phyloP scores from a whole-genome alignment of 78 protist species.

The Emiliania huxleyi region DNA sequence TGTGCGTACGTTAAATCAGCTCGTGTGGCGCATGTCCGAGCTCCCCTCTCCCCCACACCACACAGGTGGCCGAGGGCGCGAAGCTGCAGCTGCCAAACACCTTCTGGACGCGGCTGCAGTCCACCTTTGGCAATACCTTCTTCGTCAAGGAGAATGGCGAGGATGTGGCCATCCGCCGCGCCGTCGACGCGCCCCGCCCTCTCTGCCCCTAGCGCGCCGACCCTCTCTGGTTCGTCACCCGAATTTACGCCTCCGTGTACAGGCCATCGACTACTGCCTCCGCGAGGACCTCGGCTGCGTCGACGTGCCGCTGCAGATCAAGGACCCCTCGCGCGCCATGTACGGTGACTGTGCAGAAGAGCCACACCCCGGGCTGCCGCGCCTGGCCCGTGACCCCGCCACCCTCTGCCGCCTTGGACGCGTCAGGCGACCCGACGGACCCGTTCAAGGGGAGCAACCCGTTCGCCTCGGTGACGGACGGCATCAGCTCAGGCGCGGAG shows the following conservation, averaged over 20 bases:
- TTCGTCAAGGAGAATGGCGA: background rate
- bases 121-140: background rate
- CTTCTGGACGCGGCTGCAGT: slow-evolving; percentile 22
- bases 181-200: too few species aligned
- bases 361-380: too few species aligned
- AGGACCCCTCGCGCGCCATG: background rate
- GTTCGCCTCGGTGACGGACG: background rate
- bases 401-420: background rate
- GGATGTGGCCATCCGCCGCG: background rate
- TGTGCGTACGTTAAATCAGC: too few species aligned
- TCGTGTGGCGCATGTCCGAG: too few species aligned
- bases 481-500: background rate
- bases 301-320: background rate
- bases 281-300: background rate
- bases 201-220: too few species aligned
- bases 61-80: background rate
- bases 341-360: background rate
- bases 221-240: too few species aligned
- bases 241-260: too few species aligned
- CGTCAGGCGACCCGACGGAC: background rate
- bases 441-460: background rate
- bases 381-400: too few species aligned
- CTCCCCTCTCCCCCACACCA: too few species aligned
- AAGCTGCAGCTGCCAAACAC: background rate
- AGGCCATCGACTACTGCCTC: slow-evolving; percentile 6